phyloP scores from a whole-genome alignment of 73 alveolate genomes.

The Loxodes magnus region DNA sequence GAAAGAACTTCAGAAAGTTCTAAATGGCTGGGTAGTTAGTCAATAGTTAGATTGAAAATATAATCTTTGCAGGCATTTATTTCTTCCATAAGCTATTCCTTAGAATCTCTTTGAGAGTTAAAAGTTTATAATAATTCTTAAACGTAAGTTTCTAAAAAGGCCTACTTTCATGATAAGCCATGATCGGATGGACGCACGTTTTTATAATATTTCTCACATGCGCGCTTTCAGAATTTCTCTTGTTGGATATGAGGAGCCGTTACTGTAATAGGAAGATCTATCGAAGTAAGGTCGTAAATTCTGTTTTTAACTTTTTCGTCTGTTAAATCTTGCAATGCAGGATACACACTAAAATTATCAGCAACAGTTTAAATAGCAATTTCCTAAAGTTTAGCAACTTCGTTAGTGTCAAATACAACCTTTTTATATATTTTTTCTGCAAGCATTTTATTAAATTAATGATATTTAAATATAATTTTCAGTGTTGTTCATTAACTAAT shows the following conservation, averaged over 20 bases:
- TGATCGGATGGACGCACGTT: slow-evolving; percentile 53
- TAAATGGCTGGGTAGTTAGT: slow-evolving; percentile 55
- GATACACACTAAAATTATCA: slow-evolving; percentile 46
- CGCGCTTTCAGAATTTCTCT: slow-evolving; percentile 60
- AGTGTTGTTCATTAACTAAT: no score
- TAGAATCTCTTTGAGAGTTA: slow-evolving; percentile 10
- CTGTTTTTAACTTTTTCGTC: slow-evolving; percentile 19
- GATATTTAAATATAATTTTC: no score
- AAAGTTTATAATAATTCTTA: slow-evolving; percentile 33
- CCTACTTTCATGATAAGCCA: slow-evolving; percentile 59
- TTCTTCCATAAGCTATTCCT: slow-evolving; percentile 34
- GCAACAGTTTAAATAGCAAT: slow-evolving; percentile 69
- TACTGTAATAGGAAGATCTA: slow-evolving; percentile 36
- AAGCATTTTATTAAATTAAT: slow-evolving; percentile 10
- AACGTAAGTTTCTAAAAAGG: slow-evolving; percentile 53
- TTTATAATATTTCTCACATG: slow-evolving; percentile 40
- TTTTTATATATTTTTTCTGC: slow-evolving; percentile 9
- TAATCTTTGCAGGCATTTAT: slow-evolving; percentile 54
- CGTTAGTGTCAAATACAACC: slow-evolving; percentile 4
- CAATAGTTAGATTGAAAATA: slow-evolving; percentile 46
- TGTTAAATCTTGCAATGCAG: slow-evolving; percentile 51
- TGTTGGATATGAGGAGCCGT: slow-evolving; percentile 52
- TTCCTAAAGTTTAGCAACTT: slow-evolving; percentile 36
- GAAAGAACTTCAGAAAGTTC: slow-evolving; percentile 52
- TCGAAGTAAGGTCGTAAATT: slow-evolving; percentile 42